These are phyloP conservation scores for Nannochloropsis oceanica DNA, from an alignment of 108 stramenopile genomes.

Conservation along the genomic window DNA sequence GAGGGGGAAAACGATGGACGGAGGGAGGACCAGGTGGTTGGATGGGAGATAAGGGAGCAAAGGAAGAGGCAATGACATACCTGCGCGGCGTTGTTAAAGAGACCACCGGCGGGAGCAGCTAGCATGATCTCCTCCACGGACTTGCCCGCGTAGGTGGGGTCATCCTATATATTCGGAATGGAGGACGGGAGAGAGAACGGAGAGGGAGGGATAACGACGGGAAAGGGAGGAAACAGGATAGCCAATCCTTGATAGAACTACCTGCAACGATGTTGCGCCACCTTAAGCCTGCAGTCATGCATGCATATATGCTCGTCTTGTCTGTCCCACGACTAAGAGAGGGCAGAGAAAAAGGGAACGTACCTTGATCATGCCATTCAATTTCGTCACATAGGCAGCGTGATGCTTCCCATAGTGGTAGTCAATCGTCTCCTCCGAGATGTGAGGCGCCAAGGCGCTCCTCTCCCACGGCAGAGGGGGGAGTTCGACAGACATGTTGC, in stretches of 20 bases:
- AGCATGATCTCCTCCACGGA: conserved; percentile 32
- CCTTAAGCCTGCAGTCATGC: too few species aligned
- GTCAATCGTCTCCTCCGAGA: conserved; percentile 32
- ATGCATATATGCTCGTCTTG: too few species aligned
- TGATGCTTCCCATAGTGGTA: conserved; percentile 42
- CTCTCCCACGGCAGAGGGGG: conserved; percentile 19
- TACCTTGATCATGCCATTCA: not conserved
- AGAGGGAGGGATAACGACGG: not conserved
- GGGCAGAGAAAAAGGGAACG: not conserved
- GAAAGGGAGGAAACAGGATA: too few species aligned
- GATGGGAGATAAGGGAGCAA: not conserved
- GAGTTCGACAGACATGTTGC: conserved; percentile 19
- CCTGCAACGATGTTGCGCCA: too few species aligned
- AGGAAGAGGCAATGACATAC: not conserved
- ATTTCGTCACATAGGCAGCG: conserved; percentile 15
- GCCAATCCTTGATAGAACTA: too few species aligned
- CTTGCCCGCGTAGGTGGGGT: not conserved
- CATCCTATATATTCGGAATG: not conserved
- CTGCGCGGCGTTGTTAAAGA: conserved; percentile 38
- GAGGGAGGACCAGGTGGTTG: not conserved
- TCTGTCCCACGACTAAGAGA: too few species aligned
- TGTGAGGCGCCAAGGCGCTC: conserved; percentile 25
- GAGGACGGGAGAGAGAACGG: not conserved
- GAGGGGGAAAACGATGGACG: not conserved
- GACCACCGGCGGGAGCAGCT: conserved; percentile 7